phyloP scores from a whole-genome alignment of 148 eudicot genomes.

The Rhododendron ovatum region DNA sequence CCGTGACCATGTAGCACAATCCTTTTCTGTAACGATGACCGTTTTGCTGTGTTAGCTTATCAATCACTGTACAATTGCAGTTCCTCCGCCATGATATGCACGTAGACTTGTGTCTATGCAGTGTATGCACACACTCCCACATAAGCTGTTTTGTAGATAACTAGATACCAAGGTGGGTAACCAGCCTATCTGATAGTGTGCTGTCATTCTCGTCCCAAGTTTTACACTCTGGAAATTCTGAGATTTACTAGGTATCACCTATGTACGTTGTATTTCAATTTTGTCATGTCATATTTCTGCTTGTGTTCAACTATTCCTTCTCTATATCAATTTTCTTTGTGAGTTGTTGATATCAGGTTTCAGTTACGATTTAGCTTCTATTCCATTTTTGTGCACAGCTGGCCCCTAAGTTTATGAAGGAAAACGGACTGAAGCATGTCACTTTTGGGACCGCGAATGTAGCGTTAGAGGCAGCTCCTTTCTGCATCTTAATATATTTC shows the following conservation, averaged over 20 bases:
- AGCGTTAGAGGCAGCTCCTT: slow-evolving; percentile 97
- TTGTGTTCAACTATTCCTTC: neutral
- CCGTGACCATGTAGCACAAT: neutral
- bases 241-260: neutral
- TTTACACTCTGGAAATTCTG: neutral
- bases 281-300: neutral
- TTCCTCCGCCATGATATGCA: neutral
- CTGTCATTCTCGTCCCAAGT: neutral
- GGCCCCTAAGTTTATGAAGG: slow-evolving; percentile 82
- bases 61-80: neutral
- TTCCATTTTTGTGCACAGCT: slow-evolving; percentile 39
- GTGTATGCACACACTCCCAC: neutral
- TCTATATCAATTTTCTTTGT: neutral
- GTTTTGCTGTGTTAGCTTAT: neutral
- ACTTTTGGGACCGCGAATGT: slow-evolving; percentile 90
- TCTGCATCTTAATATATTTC: neutral
- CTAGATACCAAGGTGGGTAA: too few relatives aligned
- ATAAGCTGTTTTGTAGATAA: neutral
- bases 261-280: too few relatives aligned
- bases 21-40: neutral
- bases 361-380: neutral
- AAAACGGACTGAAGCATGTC: slow-evolving; percentile 73
- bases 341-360: neutral
- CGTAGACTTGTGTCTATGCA: neutral
- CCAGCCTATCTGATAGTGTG: neutral